Evolutionary conservation across 495 filamentous ascomycete species (phyloP).

Genomic region (Penicillium steckii): DNA sequence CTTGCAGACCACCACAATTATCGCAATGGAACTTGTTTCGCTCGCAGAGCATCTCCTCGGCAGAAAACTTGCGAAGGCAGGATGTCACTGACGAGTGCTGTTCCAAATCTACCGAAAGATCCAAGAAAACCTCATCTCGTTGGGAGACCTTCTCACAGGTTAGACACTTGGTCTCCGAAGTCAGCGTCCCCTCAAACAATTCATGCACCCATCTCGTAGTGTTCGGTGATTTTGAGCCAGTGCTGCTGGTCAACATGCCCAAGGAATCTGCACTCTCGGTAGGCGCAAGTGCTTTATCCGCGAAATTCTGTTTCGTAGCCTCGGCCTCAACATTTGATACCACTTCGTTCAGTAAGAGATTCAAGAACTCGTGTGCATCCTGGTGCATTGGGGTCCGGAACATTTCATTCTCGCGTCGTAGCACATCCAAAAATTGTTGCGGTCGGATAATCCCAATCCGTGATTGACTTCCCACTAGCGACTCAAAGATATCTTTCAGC

Average conservation of each 20-base stretch:
- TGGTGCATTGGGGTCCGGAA: constrained; percentile 96
- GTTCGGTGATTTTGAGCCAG: constrained; percentile 43
- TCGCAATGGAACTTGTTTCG: constrained; percentile 99
- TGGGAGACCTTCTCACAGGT: constrained; percentile 96
- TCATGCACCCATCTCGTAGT: constrained; percentile 93
- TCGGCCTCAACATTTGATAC: constrained; percentile 90
- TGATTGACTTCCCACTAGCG: constrained; percentile 76
- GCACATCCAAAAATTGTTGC: constrained; percentile 87
- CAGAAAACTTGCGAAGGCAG: constrained; percentile 91
- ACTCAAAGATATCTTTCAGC: constrained; percentile 94
- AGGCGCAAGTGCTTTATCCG: constrained; percentile 36
- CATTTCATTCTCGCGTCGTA: constrained; percentile 95
- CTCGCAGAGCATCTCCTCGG: constrained; percentile 98
- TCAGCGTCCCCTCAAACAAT: constrained; percentile 90
- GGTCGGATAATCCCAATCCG: constrained; percentile 91
- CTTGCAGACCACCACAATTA: constrained; percentile 92
- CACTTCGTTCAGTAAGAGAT: constrained; percentile 91
- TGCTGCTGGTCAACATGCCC: constrained; percentile 44
- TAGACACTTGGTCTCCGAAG: constrained; percentile 93
- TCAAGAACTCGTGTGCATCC: constrained; percentile 96
- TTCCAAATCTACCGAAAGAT: constrained; percentile 93
- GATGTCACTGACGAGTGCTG: constrained; percentile 96
- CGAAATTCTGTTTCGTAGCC: constrained; percentile 52
- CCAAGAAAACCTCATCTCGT: constrained; percentile 90
- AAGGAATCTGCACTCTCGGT: constrained; percentile 39